Percentiles rank a stretch among this genome's conserved stretches.
Conservation (phyloP, 495 filamentous ascomycete genomes). For the Monascus purpureus region DNA sequence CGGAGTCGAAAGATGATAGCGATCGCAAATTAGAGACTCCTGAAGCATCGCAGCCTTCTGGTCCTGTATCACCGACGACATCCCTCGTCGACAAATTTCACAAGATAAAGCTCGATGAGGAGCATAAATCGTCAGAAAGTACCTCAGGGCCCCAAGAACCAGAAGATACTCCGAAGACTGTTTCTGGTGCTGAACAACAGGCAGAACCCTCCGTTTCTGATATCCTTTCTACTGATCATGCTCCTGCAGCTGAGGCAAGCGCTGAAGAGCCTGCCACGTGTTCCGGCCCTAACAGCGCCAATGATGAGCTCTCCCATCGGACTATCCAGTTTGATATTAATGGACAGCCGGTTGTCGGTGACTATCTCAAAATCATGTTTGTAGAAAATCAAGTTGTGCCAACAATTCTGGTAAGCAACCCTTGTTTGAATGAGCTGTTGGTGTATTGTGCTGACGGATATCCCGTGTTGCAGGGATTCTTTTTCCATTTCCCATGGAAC, state of each 20-base stretch:
- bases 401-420: conserved; percentile 67
- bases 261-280: conserved; percentile 9
- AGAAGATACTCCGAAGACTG: conserved; percentile 54
- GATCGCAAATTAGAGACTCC: conserved; percentile 6
- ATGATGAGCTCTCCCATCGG: conserved; percentile 22
- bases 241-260: conserved; percentile 7
- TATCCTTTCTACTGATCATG: conserved; percentile 9
- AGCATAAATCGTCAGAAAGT: conserved; percentile 10
- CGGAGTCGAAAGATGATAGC: conserved; percentile 10
- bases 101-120: conserved; percentile 34
- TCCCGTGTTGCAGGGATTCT: conserved; percentile 53
- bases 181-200: conserved; percentile 35
- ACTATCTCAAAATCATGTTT: conserved; percentile 93
- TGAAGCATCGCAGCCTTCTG: conserved; percentile 7
- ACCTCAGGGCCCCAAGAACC: conserved; percentile 1
- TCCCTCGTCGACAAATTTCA: conserved; percentile 37
- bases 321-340: conserved; percentile 46
- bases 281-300: conserved; percentile 10
- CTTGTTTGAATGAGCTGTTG: conserved; percentile 1
- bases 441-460: not conserved
- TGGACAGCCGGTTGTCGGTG: conserved; percentile 83
- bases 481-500: conserved; percentile 98
- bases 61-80: conserved; percentile 33
- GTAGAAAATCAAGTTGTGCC: conserved; percentile 90
- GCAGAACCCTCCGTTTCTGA: conserved; percentile 5